phyloP scores from a whole-genome alignment of 805 yeast species.

The Myxozyma monticola region DNA sequence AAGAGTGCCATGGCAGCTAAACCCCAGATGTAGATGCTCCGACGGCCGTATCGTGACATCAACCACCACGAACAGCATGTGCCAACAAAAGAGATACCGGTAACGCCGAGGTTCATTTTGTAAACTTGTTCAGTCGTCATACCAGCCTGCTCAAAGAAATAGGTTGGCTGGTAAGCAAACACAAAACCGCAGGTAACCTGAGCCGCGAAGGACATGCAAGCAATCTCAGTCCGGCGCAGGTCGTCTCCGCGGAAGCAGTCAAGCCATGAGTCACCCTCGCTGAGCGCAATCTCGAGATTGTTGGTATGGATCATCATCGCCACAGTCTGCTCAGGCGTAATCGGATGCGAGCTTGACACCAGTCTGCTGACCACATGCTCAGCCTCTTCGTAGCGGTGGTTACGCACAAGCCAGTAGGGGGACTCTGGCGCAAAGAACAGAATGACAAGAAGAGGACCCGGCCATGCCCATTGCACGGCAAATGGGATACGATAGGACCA shows the following conservation, averaged over 20 bases:
- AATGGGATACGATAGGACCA: slow-evolving; percentile 56
- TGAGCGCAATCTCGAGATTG: not conserved
- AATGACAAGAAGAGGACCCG: slow-evolving; percentile 47
- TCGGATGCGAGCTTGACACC: not conserved
- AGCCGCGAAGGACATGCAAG: slow-evolving; percentile 39
- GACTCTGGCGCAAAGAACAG: slow-evolving; percentile 45
- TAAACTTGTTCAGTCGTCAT: slow-evolving; percentile 8
- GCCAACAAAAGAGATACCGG: slow-evolving; percentile 1
- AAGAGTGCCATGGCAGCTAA: slow-evolving; percentile 7
- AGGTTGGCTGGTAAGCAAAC: slow-evolving; percentile 41
- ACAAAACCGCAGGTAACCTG: slow-evolving; percentile 29
- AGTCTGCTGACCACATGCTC: slow-evolving; percentile 1
- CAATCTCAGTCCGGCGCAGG: slow-evolving; percentile 29
- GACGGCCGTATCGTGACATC: slow-evolving; percentile 6
- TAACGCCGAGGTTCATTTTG: slow-evolving; percentile 4
- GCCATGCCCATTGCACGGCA: slow-evolving; percentile 64
- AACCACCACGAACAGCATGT: slow-evolving; percentile 9
- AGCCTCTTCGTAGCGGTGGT: slow-evolving; percentile 8
- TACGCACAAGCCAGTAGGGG: slow-evolving; percentile 24
- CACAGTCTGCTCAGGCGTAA: slow-evolving; percentile 1
- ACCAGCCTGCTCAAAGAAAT: slow-evolving; percentile 48
- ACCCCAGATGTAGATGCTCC: slow-evolving; percentile 27
- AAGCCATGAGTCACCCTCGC: not conserved
- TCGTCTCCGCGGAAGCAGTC: slow-evolving; percentile 16
- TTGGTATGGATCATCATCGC: slow-evolving; percentile 17